phyloP scores from a whole-genome alignment of 345 rosid genomes.

The Lepidium aucheri region DNA sequence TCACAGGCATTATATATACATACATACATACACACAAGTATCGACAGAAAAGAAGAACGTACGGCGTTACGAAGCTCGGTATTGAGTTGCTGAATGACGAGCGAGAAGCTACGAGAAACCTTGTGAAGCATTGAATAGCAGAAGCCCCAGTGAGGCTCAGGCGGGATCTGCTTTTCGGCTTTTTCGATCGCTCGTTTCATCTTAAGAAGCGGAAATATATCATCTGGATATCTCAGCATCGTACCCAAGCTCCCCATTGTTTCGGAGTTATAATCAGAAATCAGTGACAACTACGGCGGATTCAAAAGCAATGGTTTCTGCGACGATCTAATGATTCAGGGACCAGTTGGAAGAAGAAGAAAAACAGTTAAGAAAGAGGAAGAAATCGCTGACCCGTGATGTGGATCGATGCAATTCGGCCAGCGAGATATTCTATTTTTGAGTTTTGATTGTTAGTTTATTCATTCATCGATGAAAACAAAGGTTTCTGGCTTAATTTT shows the following conservation, averaged over 20 bases:
- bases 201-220: slow-evolving; percentile 80
- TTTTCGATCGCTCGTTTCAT: slow-evolving; percentile 57
- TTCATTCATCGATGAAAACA: slow-evolving; percentile 24
- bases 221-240: slow-evolving; percentile 73
- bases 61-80: slow-evolving; percentile 82
- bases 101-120: slow-evolving; percentile 83
- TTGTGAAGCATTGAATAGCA: slow-evolving; percentile 88
- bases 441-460: neutral
- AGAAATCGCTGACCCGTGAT: slow-evolving; percentile 4
- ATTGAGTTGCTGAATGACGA: slow-evolving; percentile 88
- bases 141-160: slow-evolving; percentile 83
- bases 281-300: slow-evolving; percentile 5
- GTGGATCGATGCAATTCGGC: slow-evolving; percentile 16
- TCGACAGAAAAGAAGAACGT: slow-evolving; percentile 2
- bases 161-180: slow-evolving; percentile 94
- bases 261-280: neutral
- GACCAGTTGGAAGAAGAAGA: neutral
- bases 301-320: neutral
- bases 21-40: too few relatives aligned
- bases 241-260: slow-evolving; percentile 68
- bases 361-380: neutral
- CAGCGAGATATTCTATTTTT: slow-evolving; percentile 1
- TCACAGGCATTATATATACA: neutral
- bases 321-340: slow-evolving; percentile 11
- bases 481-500: neutral